Evolutionary conservation across 805 yeast genomes (phyloP), one percentile per base, ranked within the genome.

Genomic region (Wickerhamiella sergipiensis): DNA sequence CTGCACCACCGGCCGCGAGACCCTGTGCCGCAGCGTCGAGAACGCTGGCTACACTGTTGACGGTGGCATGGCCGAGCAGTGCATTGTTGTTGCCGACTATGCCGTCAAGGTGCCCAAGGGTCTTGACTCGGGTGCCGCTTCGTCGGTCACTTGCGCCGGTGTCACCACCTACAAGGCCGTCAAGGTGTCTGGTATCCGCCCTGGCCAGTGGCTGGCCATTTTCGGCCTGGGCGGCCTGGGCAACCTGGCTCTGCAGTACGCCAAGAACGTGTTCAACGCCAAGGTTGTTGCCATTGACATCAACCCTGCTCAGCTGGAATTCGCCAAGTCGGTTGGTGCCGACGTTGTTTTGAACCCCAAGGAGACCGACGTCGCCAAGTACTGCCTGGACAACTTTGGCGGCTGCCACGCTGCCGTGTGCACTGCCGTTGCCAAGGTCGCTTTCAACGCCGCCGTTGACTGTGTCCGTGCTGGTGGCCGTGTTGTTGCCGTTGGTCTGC

Each of bases 61-160:
- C 67, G 95, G 95, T 59, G 80, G 94, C 36, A 85, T 86, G 81
- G 95, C 86, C 70, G 86, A 86, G 71, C 86, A 85, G 67, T 88
- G 88, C 50, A 80, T 90, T 44, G 95, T 90, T 43, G 89, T 85
- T 67, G 92, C 90, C 43, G 76, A 82, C 52, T 94, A 85, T 64
- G 94, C 92, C 42, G 94, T 94, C 43, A 72, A 75, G 59, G 79
- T 86, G 61, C 89, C 94, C 53, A 62, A 75, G 61, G 83, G 81
- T 53, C 71, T 84, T 43, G 89, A 86, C 64, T 76, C 85, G 60
- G 88, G 90, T 50, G 74, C 71, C 57, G 76, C 79, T 55, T 80
- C 95, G 10, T 95, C 95, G 60, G 79, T 85, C 64, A 76, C 86
- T 63, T 85, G 95, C 72, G 95, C 95, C 38, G 95, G 95, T 69